Conservation (phyloP, 2,329 filamentous ascomycete genomes). For the Xylaria sp. region DNA sequence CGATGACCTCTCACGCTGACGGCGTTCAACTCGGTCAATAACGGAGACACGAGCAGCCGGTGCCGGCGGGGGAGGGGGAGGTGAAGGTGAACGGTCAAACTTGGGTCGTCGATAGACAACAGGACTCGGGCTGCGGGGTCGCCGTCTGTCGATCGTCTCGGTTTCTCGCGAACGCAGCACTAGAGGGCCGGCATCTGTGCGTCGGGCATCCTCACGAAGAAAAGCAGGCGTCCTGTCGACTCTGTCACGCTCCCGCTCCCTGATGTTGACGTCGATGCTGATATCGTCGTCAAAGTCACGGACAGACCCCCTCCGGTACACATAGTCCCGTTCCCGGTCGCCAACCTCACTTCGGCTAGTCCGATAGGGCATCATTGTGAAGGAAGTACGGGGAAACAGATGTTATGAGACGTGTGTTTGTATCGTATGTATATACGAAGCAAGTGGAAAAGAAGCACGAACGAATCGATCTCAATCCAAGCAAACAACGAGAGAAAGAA, state of each 20-base stretch:
- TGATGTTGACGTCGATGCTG: constrained; percentile 39
- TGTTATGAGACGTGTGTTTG: not conserved
- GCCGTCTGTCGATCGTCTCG: constrained; percentile 47
- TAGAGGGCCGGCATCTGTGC: constrained; percentile 45
- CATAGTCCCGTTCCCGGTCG: constrained; percentile 45
- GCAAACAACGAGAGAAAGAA: not conserved
- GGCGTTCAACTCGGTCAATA: constrained; percentile 26
- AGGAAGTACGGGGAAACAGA: constrained; percentile 2
- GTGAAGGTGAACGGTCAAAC: constrained; percentile 38
- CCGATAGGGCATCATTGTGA: constrained; percentile 25
- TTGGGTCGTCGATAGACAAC: constrained; percentile 38
- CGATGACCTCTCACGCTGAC: constrained; percentile 31
- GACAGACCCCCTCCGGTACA: constrained; percentile 30
- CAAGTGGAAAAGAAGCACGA: not conserved
- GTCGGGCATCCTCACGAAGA: constrained; percentile 46
- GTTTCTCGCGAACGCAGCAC: constrained; percentile 52
- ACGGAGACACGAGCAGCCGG: constrained; percentile 26
- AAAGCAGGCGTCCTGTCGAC: constrained; percentile 44
- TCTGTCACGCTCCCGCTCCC: constrained; percentile 42
- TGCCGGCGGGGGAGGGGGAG: constrained; percentile 25
- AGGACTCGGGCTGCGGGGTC: constrained; percentile 41
- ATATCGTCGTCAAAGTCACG: constrained; percentile 33
- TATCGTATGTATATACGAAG: not conserved
- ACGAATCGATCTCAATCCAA: not conserved
- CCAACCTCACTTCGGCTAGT: constrained; percentile 37